These are phyloP conservation scores for Hydrangea macrophylla DNA, from an alignment of 148 eudicot species.

Conservation along the genomic window DNA sequence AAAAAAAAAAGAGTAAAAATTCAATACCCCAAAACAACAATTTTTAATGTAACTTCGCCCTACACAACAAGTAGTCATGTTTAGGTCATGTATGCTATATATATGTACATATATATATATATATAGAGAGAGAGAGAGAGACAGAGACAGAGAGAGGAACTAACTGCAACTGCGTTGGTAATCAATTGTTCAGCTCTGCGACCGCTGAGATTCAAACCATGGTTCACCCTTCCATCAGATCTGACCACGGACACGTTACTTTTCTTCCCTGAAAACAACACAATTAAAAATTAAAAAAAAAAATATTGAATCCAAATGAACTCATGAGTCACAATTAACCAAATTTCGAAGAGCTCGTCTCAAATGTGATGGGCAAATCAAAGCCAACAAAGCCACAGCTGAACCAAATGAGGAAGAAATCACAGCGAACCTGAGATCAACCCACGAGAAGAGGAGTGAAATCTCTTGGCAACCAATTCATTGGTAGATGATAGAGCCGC, in stretches of 20 bases:
- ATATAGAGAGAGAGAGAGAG: not conserved
- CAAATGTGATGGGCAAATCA: not conserved
- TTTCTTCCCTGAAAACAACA: slow-evolving; percentile 39
- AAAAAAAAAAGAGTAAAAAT: not conserved
- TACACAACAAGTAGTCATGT: not conserved
- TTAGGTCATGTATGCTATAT: not conserved
- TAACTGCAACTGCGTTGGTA: not conserved
- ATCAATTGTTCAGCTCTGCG: not conserved
- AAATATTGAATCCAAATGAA: not conserved
- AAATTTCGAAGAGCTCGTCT: not conserved
- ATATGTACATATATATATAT: not conserved
- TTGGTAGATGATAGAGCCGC: slow-evolving; percentile 40
- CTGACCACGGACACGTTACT: slow-evolving; percentile 27
- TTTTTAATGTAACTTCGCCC: not conserved
- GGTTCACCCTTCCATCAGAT: not conserved
- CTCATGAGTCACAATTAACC: not conserved
- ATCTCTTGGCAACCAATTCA: slow-evolving; percentile 31
- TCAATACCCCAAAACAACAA: not conserved
- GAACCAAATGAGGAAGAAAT: slow-evolving; percentile 1
- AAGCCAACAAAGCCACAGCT: not conserved
- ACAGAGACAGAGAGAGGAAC: not conserved
- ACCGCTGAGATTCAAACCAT: not conserved
- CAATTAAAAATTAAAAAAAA: not conserved
- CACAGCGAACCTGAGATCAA: slow-evolving; percentile 30
- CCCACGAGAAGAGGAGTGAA: slow-evolving; percentile 22